Conservation (phyloP, 768 basidiomycete genomes). For the Trametes gibbosa region DNA sequence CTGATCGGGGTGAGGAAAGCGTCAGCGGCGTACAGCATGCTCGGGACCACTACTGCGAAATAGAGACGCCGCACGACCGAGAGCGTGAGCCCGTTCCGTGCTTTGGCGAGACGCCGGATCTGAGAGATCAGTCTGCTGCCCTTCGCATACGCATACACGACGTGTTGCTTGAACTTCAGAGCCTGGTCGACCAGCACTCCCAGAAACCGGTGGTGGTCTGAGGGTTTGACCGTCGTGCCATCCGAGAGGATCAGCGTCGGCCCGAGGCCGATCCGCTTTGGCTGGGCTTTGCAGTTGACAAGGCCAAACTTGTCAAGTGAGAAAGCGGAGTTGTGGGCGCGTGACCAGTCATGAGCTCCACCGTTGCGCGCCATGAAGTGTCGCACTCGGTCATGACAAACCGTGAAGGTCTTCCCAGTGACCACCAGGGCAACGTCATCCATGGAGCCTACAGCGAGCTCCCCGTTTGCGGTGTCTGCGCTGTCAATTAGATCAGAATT, state of each 20-base stretch:
- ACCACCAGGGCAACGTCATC: slow-evolving; percentile 19
- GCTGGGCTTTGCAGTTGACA: background rate
- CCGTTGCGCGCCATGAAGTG: slow-evolving; percentile 8
- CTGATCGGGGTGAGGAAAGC: too few relatives aligned
- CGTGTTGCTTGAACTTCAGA: slow-evolving; percentile 26
- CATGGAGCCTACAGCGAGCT: slow-evolving; percentile 13
- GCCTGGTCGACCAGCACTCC: slow-evolving; percentile 32
- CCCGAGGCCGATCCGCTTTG: background rate
- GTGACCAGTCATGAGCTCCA: slow-evolving; percentile 30
- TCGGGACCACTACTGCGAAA: too few relatives aligned
- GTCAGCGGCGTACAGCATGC: too few relatives aligned
- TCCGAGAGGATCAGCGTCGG: slow-evolving; percentile 13
- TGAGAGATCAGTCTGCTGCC: slow-evolving; percentile 17
- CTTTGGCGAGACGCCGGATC: slow-evolving; percentile 21
- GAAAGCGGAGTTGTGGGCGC: slow-evolving; percentile 27
- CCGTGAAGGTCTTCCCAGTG: slow-evolving; percentile 3
- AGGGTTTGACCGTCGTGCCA: slow-evolving; percentile 20
- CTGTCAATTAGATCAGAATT: slow-evolving; percentile 27
- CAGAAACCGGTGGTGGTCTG: slow-evolving; percentile 26
- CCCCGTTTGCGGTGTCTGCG: slow-evolving; percentile 10
- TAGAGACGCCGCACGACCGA: too few relatives aligned
- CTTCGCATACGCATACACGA: slow-evolving; percentile 22
- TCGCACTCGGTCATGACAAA: background rate
- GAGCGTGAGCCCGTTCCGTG: slow-evolving; percentile 19
- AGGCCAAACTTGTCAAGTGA: slow-evolving; percentile 22